Conservation (phyloP, 1,284 basidiomycete genomes). For the Trichosporon sp. region DNA sequence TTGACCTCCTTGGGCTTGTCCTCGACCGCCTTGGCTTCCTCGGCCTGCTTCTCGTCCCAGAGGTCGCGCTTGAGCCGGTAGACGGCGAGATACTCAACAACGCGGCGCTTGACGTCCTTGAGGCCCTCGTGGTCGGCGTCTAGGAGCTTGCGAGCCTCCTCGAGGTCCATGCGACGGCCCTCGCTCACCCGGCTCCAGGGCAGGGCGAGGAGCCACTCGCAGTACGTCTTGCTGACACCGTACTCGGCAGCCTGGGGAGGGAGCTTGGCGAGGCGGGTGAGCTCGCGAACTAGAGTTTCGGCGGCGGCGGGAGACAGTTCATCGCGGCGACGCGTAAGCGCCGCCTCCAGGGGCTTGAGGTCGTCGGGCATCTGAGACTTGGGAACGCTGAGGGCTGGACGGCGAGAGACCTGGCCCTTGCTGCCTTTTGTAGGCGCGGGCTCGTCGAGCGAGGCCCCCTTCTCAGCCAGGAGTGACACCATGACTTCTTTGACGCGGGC, state of each 20-base stretch:
- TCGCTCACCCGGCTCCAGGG: slow-evolving; percentile 41
- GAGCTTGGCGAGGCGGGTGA: slow-evolving; percentile 35
- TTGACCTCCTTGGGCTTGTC: neutral
- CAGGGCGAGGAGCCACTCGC: slow-evolving; percentile 41
- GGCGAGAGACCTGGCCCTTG: neutral
- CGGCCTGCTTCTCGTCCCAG: slow-evolving; percentile 29
- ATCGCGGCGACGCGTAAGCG: slow-evolving; percentile 19
- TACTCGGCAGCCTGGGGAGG: slow-evolving; percentile 45
- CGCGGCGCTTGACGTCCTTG: slow-evolving; percentile 42
- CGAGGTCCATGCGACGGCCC: slow-evolving; percentile 32
- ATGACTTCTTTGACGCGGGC: slow-evolving; percentile 31
- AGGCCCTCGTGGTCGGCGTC: slow-evolving; percentile 46
- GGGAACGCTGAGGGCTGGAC: neutral
- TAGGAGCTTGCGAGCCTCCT: slow-evolving; percentile 30
- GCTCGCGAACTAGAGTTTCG: slow-evolving; percentile 33
- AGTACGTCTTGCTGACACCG: slow-evolving; percentile 41
- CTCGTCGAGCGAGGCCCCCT: slow-evolving; percentile 21
- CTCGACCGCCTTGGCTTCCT: neutral
- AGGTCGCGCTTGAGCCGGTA: slow-evolving; percentile 43
- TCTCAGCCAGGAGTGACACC: slow-evolving; percentile 20
- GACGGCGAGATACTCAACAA: slow-evolving; percentile 46
- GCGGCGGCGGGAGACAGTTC: slow-evolving; percentile 30
- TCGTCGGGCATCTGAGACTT: slow-evolving; percentile 35
- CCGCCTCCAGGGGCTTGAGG: slow-evolving; percentile 30
- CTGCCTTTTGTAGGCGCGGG: slow-evolving; percentile 3